phyloP scores from a whole-genome alignment of 257 asterid genomes.

The Salvia miltiorrhiza region DNA sequence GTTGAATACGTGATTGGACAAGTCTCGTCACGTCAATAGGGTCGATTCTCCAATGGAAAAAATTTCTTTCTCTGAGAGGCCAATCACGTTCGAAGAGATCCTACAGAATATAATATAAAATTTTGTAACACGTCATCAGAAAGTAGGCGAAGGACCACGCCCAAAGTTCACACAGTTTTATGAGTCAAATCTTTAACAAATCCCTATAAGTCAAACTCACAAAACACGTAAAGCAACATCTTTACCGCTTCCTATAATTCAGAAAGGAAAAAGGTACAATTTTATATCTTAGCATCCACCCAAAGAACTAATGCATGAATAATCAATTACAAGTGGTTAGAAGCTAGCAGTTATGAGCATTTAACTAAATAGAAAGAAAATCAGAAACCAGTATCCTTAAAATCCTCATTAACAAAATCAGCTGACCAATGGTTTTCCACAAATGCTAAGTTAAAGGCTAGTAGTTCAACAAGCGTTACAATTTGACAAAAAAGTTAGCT shows the following conservation, averaged over 20 bases:
- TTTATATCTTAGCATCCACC: slow-evolving; percentile 6
- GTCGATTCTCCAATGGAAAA: neutral
- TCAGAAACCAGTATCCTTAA: neutral
- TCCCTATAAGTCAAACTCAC: slow-evolving; percentile 7
- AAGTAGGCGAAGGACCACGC: slow-evolving; percentile 6
- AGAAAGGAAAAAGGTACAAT: neutral
- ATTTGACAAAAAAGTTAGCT: neutral
- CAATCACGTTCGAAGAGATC: slow-evolving; percentile 18
- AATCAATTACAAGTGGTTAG: slow-evolving; percentile 9
- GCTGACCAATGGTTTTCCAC: neutral
- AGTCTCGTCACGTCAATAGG: too few relatives aligned
- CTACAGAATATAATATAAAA: slow-evolving; percentile 6
- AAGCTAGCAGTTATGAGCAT: neutral
- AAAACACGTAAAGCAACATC: neutral
- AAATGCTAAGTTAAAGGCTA: neutral
- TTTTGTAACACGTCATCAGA: slow-evolving; percentile 17
- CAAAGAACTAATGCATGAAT: neutral
- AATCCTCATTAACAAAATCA: slow-evolving; percentile 3
- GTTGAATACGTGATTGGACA: too few relatives aligned
- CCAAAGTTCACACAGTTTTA: slow-evolving; percentile 4
- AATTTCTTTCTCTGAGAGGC: neutral
- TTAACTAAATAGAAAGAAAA: slow-evolving; percentile 3
- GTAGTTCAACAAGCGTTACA: neutral
- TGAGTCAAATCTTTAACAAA: slow-evolving; percentile 9
- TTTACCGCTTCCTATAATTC: neutral